Evolutionary conservation across 768 basidiomycete species (phyloP), one percentile per base, ranked within the genome.

Genomic region (Serendipita sp.): DNA sequence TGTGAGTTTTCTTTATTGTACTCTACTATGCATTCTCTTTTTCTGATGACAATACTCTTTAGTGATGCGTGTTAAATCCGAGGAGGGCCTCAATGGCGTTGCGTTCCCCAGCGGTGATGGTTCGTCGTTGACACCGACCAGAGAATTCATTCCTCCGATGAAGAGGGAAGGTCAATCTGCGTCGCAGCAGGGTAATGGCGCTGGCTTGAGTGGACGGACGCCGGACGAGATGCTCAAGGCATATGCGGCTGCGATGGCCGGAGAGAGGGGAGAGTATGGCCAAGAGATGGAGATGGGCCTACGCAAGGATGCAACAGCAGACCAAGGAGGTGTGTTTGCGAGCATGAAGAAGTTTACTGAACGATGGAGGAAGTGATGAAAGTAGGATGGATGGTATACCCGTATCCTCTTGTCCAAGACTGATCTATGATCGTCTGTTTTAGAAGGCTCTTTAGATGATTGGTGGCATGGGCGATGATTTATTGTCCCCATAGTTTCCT

Each of bases 31-130:
- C 13, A 54, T 11, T 11, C 11, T 32, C 52, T 54, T 54, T 15
- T 54, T 11, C 52, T 32, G 16, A 54, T 30, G 15, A 15, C 13
- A 16, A 23, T 2, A 54, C 11, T 15, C 13, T 16, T n/a, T 28
- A 54, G 52, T 54, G 52, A 54, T 54, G 52, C 52, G 52, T 30
- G 52, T 54, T 30, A 54, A 54, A 32, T 54, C 52, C 32, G 52
- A 32, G 11, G 52, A 54, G 30, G 52, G 52, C 11, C 13, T 54
- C 13, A 32, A 54, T 15, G 13, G 13, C 10, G 13, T 30, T 11
- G 30, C 52, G 23, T 13, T 13, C 11, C 23, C 23, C 23, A 23
- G 23, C 23, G 23, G 23, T 23, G 23, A 23, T 23, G 52, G 32
- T 16, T 16, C 52, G 2, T 30, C 52, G 23, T 32, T 54, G 13